Evolutionary conservation across 1,139 yeast genomes (phyloP).

Genomic region (Yamadazyma atmosphaerica): DNA sequence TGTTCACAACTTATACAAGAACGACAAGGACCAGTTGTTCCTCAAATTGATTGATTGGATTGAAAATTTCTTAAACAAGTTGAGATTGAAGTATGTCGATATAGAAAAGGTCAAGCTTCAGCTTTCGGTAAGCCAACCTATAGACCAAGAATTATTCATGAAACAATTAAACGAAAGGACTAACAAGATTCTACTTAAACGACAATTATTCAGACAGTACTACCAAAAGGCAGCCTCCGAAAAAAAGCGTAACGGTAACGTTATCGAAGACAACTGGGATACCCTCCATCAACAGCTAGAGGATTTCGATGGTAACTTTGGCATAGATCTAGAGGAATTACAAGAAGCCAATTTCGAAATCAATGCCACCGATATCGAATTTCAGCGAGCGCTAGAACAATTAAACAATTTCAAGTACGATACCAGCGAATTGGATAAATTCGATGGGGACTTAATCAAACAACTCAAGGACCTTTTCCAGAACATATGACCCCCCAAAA

Average conservation of each 20-base stretch:
- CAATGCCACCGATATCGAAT: slow-evolving; percentile 20
- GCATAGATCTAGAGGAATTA: slow-evolving; percentile 58
- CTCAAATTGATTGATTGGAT: slow-evolving; percentile 71
- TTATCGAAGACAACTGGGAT: slow-evolving; percentile 51
- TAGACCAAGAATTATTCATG: slow-evolving; percentile 27
- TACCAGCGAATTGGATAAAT: slow-evolving; percentile 30
- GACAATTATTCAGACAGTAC: slow-evolving; percentile 37
- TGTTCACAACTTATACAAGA: slow-evolving; percentile 70
- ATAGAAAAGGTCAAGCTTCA: slow-evolving; percentile 45
- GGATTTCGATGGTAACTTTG: slow-evolving; percentile 49
- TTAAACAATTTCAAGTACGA: slow-evolving; percentile 16
- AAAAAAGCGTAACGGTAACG: slow-evolving; percentile 22
- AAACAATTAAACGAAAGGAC: slow-evolving; percentile 33
- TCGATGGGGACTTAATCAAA: slow-evolving; percentile 16
- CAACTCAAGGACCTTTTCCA: slow-evolving; percentile 6
- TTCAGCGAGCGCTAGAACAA: slow-evolving; percentile 14
- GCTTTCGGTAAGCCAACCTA: slow-evolving; percentile 18
- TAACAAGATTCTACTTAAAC: slow-evolving; percentile 27
- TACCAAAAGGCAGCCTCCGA: slow-evolving; percentile 20
- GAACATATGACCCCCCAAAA: slow-evolving; percentile 3
- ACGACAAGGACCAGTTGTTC: slow-evolving; percentile 73
- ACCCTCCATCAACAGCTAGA: slow-evolving; percentile 44
- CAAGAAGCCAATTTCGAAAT: slow-evolving; percentile 48
- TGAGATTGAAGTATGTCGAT: slow-evolving; percentile 62
- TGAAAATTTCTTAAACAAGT: slow-evolving; percentile 52